Conservation (phyloP, 2,329 filamentous ascomycete species). For the Microsporum canis region DNA sequence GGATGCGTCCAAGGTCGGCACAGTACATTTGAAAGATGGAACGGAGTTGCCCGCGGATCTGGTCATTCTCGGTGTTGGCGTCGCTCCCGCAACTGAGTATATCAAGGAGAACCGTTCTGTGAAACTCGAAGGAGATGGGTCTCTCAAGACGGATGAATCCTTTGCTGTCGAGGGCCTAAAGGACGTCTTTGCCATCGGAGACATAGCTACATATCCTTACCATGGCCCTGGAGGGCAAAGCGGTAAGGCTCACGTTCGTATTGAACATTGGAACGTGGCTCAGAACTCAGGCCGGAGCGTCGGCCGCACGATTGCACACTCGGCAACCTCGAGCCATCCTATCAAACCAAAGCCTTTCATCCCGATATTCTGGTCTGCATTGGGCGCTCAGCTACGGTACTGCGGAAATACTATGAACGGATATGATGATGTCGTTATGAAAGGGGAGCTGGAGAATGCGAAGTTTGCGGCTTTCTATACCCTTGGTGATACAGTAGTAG, state of each 20-base stretch:
- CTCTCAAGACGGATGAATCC: constrained; percentile 64
- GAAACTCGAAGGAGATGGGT: constrained; percentile 71
- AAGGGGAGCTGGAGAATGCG: constrained; percentile 62
- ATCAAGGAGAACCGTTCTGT: constrained; percentile 61
- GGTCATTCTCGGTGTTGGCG: constrained; percentile 83
- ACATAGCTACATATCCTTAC: constrained; percentile 93
- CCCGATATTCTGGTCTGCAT: constrained; percentile 91
- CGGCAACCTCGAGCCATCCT: constrained; percentile 22
- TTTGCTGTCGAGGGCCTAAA: constrained; percentile 66
- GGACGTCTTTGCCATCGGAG: constrained; percentile 84
- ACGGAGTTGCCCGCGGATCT: constrained; percentile 75
- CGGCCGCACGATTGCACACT: constrained; percentile 61
- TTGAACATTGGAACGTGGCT: constrained; percentile 98
- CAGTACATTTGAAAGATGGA: constrained; percentile 74
- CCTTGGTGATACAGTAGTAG: constrained; percentile 74
- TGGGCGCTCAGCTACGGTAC: constrained; percentile 82
- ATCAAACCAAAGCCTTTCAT: constrained; percentile 61
- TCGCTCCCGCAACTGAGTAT: constrained; percentile 74
- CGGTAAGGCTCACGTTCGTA: constrained; percentile 56
- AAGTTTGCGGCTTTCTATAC: constrained; percentile 87
- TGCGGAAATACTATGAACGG: constrained; percentile 76
- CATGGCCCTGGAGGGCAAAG: constrained; percentile 62
- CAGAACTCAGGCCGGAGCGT: constrained; percentile 80
- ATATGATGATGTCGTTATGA: constrained; percentile 74
- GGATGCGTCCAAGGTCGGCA: constrained; percentile 62